phyloP scores from a whole-genome alignment of 2,329 filamentous ascomycete species.

The Neodidymelliopsis sp. region DNA sequence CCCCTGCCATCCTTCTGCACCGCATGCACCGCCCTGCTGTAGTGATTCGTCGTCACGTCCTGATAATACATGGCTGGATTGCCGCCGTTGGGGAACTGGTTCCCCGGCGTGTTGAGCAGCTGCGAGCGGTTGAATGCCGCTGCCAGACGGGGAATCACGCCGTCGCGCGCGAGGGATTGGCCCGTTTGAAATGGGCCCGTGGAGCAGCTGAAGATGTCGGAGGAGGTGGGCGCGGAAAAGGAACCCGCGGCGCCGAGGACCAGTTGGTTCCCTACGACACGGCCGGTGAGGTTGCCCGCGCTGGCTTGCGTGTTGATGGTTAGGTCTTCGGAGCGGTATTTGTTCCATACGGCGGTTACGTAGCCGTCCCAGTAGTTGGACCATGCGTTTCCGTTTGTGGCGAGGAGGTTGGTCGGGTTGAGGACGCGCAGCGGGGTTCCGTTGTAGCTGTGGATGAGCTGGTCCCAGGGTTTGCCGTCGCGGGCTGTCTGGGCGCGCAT shows the following conservation, averaged over 20 bases:
- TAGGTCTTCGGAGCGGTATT: conserved; percentile 56
- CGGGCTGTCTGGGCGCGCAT: conserved; percentile 62
- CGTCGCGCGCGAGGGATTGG: conserved; percentile 54
- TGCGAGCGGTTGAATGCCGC: conserved; percentile 80
- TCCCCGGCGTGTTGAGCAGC: conserved; percentile 57
- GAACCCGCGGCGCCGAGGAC: conserved; percentile 52
- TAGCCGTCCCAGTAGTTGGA: conserved; percentile 61
- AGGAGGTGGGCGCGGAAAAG: conserved; percentile 64
- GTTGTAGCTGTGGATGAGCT: conserved; percentile 59
- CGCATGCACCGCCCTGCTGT: conserved; percentile 66
- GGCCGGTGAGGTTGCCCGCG: conserved; percentile 62
- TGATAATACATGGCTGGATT: conserved; percentile 43
- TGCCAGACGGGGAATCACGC: conserved; percentile 75
- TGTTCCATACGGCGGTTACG: conserved; percentile 59
- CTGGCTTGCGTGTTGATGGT: conserved; percentile 71
- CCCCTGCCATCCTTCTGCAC: conserved; percentile 66
- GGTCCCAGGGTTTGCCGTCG: conserved; percentile 68
- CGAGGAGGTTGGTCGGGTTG: conserved; percentile 56
- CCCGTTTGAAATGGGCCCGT: conserved; percentile 66
- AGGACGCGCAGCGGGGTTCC: conserved; percentile 51
- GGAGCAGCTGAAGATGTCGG: conserved; percentile 72
- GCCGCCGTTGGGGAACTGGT: conserved; percentile 50
- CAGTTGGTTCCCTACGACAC: conserved; percentile 53
- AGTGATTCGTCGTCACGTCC: conserved; percentile 60
- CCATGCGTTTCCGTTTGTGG: conserved; percentile 57